phyloP scores from a whole-genome alignment of 2,329 filamentous ascomycete species.

The Talaromyces sp. region DNA sequence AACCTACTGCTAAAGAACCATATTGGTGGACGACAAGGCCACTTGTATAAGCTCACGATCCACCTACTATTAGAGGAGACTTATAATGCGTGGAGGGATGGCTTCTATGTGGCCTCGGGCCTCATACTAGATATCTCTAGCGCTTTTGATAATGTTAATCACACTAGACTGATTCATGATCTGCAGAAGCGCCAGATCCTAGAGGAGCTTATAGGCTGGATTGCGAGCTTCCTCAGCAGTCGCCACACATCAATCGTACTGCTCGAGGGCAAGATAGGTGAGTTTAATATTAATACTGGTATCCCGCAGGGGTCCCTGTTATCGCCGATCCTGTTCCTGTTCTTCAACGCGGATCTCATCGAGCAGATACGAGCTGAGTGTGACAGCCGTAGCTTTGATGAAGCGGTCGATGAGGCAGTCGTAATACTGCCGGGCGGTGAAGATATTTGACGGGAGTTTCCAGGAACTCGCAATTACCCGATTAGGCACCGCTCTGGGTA shows the following conservation, averaged over 20 bases:
- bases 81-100: neutral
- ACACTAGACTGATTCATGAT: neutral
- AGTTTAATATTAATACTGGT: neutral
- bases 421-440: no score
- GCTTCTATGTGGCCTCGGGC: constrained; percentile 7
- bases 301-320: constrained; percentile 19
- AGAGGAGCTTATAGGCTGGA: neutral
- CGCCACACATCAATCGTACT: neutral
- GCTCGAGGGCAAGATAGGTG: neutral
- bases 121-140: constrained; percentile 17
- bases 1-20: neutral
- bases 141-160: neutral
- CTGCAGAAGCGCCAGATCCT: neutral
- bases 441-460: no score
- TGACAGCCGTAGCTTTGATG: no score
- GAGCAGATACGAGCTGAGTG: constrained; percentile 19
- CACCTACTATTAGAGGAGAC: neutral
- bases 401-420: no score
- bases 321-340: constrained; percentile 27
- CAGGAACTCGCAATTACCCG: no score
- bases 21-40: neutral
- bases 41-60: neutral
- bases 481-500: no score
- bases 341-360: constrained; percentile 27
- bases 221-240: neutral